Evolutionary conservation across 2,329 filamentous ascomycete species (phyloP).

Genomic region (Sphaceloma murrayae): DNA sequence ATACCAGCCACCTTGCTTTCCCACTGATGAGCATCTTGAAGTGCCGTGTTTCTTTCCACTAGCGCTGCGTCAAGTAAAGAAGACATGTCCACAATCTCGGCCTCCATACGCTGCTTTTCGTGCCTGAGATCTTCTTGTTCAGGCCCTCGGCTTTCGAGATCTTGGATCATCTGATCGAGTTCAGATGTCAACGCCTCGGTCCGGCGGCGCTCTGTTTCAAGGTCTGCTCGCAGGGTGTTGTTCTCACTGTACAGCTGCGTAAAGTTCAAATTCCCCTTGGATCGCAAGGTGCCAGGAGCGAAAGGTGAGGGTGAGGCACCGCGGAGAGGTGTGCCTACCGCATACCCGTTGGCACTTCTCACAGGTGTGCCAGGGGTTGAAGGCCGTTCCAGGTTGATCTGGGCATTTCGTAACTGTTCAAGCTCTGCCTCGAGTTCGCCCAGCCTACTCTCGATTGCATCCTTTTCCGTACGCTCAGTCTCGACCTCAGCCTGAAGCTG

Average conservation of each 20-base stretch:
- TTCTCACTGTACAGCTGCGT: slow-evolving; percentile 57
- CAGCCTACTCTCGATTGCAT: slow-evolving; percentile 52
- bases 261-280: slow-evolving; percentile 46
- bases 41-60: slow-evolving; percentile 67
- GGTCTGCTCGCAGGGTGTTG: slow-evolving; percentile 55
- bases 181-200: slow-evolving; percentile 65
- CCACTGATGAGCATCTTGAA: slow-evolving; percentile 68
- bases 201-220: slow-evolving; percentile 63
- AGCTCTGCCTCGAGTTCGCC: slow-evolving; percentile 56
- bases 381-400: slow-evolving; percentile 8
- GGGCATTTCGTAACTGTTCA: slow-evolving; percentile 41
- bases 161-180: slow-evolving; percentile 75
- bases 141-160: slow-evolving; percentile 75
- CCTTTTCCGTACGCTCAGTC: slow-evolving; percentile 48
- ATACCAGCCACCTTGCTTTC: slow-evolving; percentile 59
- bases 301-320: slow-evolving; percentile 25
- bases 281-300: slow-evolving; percentile 44
- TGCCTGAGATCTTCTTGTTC: slow-evolving; percentile 77
- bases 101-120: slow-evolving; percentile 70
- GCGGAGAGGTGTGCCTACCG: slow-evolving; percentile 17
- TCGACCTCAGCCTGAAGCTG: slow-evolving; percentile 42
- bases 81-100: slow-evolving; percentile 68
- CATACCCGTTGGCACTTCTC: slow-evolving; percentile 41
- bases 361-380: slow-evolving; percentile 44
- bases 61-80: slow-evolving; percentile 72